phyloP scores from a whole-genome alignment of 2,329 filamentous ascomycete genomes.

The Cladosporium sp. region DNA sequence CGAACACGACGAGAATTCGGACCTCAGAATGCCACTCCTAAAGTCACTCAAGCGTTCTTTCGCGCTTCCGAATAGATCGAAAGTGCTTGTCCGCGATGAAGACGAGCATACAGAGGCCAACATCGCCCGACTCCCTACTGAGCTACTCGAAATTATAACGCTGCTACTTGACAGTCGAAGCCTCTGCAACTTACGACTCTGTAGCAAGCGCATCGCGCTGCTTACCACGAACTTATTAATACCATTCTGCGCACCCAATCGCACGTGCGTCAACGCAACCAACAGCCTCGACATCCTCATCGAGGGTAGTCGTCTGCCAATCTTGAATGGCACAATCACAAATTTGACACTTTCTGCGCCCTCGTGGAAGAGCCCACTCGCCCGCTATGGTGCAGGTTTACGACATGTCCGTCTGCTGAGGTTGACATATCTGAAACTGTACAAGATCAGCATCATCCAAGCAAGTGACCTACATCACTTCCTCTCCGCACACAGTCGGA shows the following conservation, averaged over 20 bases:
- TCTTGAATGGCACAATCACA: not conserved
- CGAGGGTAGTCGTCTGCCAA: not conserved
- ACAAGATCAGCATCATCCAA: not conserved
- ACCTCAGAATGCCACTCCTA: not conserved
- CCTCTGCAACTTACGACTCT: not conserved
- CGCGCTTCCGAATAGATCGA: not conserved
- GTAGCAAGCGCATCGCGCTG: constrained; percentile 3
- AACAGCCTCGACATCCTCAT: constrained; percentile 2
- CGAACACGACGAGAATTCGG: no score
- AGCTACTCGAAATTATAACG: constrained; percentile 2
- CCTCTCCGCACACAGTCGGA: constrained; percentile 1
- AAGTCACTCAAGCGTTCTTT: not conserved
- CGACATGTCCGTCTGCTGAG: not conserved
- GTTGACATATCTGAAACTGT: not conserved
- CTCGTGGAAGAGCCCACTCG: not conserved
- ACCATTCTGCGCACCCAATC: not conserved
- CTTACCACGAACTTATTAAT: constrained; percentile 3
- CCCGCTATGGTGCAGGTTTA: not conserved
- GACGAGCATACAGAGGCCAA: not conserved
- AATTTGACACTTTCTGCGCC: not conserved
- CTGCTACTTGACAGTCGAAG: not conserved
- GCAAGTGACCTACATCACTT: not conserved
- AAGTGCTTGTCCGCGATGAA: not conserved
- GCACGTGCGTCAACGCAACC: not conserved
- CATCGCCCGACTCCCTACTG: not conserved